Conservation (phyloP, 768 basidiomycete genomes). For the Pholiota conissans region DNA sequence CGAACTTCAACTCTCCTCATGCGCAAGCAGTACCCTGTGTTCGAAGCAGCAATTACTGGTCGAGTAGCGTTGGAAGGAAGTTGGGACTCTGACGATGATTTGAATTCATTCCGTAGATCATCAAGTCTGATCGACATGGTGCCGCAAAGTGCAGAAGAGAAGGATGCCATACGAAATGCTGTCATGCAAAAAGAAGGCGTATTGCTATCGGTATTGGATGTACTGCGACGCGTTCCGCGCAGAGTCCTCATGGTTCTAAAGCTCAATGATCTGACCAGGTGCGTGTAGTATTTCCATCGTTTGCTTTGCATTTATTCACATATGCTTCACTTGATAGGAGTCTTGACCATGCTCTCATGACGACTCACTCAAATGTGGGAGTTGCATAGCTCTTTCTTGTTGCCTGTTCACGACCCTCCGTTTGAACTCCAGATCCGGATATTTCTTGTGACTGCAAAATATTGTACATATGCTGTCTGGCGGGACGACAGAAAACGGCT, state of each 20-base stretch:
- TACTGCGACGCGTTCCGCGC: slow-evolving; percentile 83
- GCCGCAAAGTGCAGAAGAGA: slow-evolving; percentile 73
- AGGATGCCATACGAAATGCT: slow-evolving; percentile 79
- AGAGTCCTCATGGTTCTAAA: slow-evolving; percentile 83
- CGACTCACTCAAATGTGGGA: slow-evolving; percentile 78
- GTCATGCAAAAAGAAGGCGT: slow-evolving; percentile 83
- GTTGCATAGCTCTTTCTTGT: background rate
- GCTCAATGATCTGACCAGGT: slow-evolving; percentile 84
- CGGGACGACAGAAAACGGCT: slow-evolving; percentile 57
- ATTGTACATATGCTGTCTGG: slow-evolving; percentile 82
- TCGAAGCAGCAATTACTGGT: slow-evolving; percentile 94
- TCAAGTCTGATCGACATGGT: slow-evolving; percentile 76
- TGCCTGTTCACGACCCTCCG: slow-evolving; percentile 1
- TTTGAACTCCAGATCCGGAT: slow-evolving; percentile 68
- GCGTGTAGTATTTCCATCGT: slow-evolving; percentile 15
- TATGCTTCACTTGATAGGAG: slow-evolving; percentile 43
- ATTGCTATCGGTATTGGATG: slow-evolving; percentile 81
- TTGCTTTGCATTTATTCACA: background rate
- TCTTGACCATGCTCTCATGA: slow-evolving; percentile 82
- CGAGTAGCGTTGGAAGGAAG: slow-evolving; percentile 73
- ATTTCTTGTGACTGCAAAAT: slow-evolving; percentile 89
- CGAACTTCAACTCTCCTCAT: slow-evolving; percentile 1
- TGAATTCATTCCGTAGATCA: slow-evolving; percentile 53
- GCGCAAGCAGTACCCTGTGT: slow-evolving; percentile 75
- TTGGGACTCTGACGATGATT: slow-evolving; percentile 39